Evolutionary conservation across 2,329 filamentous ascomycete genomes (phyloP).

Genomic region (Cytospora schulzeri): DNA sequence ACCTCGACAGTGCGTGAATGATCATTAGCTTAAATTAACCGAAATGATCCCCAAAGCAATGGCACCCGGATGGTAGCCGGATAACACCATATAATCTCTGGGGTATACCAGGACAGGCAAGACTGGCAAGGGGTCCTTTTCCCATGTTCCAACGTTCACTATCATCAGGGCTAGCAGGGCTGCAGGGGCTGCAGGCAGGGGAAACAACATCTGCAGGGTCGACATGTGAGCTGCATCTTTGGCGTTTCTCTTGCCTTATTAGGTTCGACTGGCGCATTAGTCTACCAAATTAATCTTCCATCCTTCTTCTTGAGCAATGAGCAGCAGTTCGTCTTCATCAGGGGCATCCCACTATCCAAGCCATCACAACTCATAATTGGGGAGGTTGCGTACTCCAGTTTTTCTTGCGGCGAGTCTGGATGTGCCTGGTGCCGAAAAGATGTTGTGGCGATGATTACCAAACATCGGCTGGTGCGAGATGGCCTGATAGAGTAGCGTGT

Average conservation of each 20-base stretch:
- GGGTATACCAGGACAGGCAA: background rate
- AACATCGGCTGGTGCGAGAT: background rate
- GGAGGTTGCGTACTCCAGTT: too few species aligned
- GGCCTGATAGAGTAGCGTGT: slow-evolving; percentile 5
- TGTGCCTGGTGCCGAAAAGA: background rate
- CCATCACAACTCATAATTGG: too few species aligned
- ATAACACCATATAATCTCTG: background rate
- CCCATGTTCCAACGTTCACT: background rate
- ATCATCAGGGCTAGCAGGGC: background rate
- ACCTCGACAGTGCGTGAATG: background rate
- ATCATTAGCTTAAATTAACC: slow-evolving; percentile 25
- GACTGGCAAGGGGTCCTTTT: background rate
- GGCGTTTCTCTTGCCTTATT: background rate
- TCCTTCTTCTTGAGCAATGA: background rate
- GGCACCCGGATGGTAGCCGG: slow-evolving; percentile 7
- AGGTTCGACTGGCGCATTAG: background rate
- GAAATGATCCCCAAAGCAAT: slow-evolving; percentile 24
- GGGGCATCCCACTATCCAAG: too few species aligned
- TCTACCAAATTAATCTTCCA: background rate
- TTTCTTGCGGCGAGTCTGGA: too few species aligned
- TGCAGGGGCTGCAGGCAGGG: too few species aligned
- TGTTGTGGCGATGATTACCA: background rate
- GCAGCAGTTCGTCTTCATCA: too few species aligned
- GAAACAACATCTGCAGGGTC: background rate
- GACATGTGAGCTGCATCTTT: background rate